Conservation (phyloP, 139 green algal genomes). For the Tetraselmis chui region DNA sequence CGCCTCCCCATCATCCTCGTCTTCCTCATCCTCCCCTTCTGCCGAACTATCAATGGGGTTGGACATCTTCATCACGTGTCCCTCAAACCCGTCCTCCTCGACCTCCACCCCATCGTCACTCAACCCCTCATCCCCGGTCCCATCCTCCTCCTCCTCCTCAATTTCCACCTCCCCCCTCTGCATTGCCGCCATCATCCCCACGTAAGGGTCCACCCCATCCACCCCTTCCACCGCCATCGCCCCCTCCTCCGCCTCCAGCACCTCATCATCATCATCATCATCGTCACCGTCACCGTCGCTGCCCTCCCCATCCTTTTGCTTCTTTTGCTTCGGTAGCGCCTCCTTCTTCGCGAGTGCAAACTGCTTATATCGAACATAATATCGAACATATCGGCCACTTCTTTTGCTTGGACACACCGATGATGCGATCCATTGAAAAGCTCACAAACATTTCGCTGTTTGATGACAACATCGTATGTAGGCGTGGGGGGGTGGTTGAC, state of each 20-base stretch:
- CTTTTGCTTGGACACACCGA: too few species aligned
- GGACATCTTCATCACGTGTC: background rate
- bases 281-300: background rate
- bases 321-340: background rate
- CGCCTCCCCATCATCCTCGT: constrained; percentile 8
- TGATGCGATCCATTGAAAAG: too few species aligned
- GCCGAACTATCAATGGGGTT: background rate
- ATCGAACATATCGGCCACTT: too few species aligned
- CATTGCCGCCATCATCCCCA: too few species aligned
- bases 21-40: background rate
- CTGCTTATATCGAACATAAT: too few species aligned
- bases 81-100: background rate
- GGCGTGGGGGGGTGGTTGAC: too few species aligned
- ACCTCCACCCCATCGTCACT: background rate
- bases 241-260: background rate
- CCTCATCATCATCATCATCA: background rate
- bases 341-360: background rate
- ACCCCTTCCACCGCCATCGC: background rate
- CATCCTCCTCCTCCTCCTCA: constrained; percentile 7
- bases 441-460: too few species aligned
- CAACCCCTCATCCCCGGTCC: too few species aligned
- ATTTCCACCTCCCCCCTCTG: background rate
- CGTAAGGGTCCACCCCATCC: too few species aligned
- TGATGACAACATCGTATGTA: too few species aligned
- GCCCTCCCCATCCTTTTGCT: too few species aligned